These are phyloP conservation scores for Phaeoacremonium minimum DNA, from an alignment of 2,329 filamentous ascomycete species.

Conservation along the genomic window DNA sequence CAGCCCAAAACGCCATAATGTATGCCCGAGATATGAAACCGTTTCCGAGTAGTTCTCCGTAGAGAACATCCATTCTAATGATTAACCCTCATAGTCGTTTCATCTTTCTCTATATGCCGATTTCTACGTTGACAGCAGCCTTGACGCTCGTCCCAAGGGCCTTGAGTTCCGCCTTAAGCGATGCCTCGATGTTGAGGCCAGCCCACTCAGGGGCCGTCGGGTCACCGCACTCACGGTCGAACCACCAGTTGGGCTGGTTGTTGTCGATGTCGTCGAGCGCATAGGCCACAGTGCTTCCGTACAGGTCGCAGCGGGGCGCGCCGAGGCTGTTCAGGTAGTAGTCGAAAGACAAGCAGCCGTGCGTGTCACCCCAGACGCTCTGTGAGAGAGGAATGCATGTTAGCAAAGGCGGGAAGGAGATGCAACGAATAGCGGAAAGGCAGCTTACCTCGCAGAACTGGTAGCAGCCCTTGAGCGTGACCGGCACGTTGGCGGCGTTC, in stretches of 20 bases:
- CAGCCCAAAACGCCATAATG: too few relatives aligned
- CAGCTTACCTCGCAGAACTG: constrained; percentile 32
- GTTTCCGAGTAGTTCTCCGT: too few relatives aligned
- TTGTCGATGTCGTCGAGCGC: constrained; percentile 22
- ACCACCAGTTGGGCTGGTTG: constrained; percentile 24
- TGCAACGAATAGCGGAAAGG: not conserved
- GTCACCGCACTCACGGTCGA: constrained; percentile 28
- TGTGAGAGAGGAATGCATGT: constrained; percentile 7
- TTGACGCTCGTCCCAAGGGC: not conserved
- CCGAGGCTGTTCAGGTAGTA: constrained; percentile 25
- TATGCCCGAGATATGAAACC: too few relatives aligned
- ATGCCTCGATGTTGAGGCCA: constrained; percentile 2
- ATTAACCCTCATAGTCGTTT: too few relatives aligned
- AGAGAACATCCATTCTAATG: too few relatives aligned
- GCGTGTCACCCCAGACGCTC: constrained; percentile 22
- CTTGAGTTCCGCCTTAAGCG: not conserved
- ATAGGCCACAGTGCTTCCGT: constrained; percentile 23
- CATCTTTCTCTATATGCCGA: too few relatives aligned
- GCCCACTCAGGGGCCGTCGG: constrained; percentile 20
- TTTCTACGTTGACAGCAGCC: too few relatives aligned
- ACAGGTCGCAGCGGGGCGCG: constrained; percentile 28
- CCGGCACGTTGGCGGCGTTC: constrained; percentile 22
- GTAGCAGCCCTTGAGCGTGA: constrained; percentile 35
- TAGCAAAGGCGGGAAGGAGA: too few relatives aligned
- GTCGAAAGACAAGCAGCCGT: constrained; percentile 29